phyloP scores from a whole-genome alignment of 2,329 filamentous ascomycete genomes.

The Chrysoporthe puriensis region DNA sequence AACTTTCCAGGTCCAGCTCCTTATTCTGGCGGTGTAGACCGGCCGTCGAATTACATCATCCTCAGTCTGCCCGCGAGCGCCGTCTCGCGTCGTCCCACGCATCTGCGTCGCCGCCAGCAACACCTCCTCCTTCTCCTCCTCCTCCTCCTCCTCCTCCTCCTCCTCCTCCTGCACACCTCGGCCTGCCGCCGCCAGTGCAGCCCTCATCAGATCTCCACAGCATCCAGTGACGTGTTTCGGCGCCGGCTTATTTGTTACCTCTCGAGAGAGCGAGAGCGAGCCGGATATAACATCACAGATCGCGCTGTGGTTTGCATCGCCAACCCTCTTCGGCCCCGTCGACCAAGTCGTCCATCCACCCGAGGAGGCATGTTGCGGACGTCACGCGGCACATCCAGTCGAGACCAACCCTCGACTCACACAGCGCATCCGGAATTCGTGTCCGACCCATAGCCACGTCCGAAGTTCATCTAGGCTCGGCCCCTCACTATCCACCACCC shows the following conservation, averaged over 20 bases:
- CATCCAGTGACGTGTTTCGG: background rate
- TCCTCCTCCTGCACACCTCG: background rate
- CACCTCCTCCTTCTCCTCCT: background rate
- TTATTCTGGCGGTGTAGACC: conserved; percentile 26
- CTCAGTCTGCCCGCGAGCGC: conserved; percentile 10
- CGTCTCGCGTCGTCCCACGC: conserved; percentile 2
- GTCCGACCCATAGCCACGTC: conserved; percentile 8
- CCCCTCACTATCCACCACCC: background rate
- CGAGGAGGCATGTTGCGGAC: conserved; percentile 26
- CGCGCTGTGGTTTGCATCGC: background rate
- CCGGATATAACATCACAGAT: background rate
- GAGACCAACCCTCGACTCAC: conserved; percentile 17
- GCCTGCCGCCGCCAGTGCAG: background rate
- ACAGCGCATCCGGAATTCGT: conserved; percentile 7
- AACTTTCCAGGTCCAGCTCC: conserved; percentile 8
- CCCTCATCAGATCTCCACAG: background rate
- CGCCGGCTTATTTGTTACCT: background rate
- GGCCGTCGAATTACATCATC: conserved; percentile 20
- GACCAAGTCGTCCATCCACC: background rate
- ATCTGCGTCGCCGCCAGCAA: conserved; percentile 2
- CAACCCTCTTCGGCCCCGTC: background rate
- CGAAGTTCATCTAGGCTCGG: background rate
- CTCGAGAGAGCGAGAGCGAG: background rate
- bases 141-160: background rate
- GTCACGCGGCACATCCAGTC: conserved; percentile 7